phyloP scores from a whole-genome alignment of 208 protist species.

The Crithidia expoeki region DNA sequence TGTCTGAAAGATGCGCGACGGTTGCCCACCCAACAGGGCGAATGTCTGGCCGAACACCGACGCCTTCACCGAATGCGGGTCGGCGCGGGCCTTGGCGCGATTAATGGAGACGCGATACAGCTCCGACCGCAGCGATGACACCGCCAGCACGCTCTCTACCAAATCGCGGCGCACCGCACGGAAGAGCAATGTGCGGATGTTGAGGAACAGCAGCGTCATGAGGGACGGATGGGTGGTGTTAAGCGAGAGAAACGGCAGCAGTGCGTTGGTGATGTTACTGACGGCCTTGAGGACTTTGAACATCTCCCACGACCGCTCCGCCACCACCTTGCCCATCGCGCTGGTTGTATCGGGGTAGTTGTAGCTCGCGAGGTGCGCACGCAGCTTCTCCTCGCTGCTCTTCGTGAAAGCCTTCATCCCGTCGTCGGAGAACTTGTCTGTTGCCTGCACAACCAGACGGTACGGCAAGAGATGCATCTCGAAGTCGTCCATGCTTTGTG shows the following conservation, averaged over 20 bases:
- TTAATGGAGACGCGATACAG: constrained; percentile 88
- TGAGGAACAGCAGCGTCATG: constrained; percentile 71
- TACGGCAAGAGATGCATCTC: constrained; percentile 36
- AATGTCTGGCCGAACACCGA: constrained; percentile 93
- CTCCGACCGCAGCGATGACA: constrained; percentile 79
- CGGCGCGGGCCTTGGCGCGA: constrained; percentile 59
- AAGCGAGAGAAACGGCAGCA: constrained; percentile 80
- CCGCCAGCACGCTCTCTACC: constrained; percentile 66
- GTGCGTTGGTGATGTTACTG: constrained; percentile 66
- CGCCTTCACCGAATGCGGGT: constrained; percentile 41
- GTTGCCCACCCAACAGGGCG: constrained; percentile 59
- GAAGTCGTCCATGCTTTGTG: constrained; percentile 22
- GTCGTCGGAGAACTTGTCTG: constrained; percentile 60
- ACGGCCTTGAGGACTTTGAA: constrained; percentile 75
- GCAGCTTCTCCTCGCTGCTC: constrained; percentile 49
- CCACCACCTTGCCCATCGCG: constrained; percentile 6
- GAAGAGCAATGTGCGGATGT: constrained; percentile 72
- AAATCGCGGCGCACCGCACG: constrained; percentile 61
- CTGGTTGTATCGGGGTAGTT: constrained; percentile 14
- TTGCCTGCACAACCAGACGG: constrained; percentile 43
- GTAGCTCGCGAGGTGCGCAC: constrained; percentile 24
- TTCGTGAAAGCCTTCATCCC: constrained; percentile 55
- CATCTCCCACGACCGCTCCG: constrained; percentile 47
- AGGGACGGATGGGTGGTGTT: constrained; percentile 48
- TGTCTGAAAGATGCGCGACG: constrained; percentile 83